Evolutionary conservation across 805 yeast genomes (phyloP).

Genomic region (Lachancea mirantina): DNA sequence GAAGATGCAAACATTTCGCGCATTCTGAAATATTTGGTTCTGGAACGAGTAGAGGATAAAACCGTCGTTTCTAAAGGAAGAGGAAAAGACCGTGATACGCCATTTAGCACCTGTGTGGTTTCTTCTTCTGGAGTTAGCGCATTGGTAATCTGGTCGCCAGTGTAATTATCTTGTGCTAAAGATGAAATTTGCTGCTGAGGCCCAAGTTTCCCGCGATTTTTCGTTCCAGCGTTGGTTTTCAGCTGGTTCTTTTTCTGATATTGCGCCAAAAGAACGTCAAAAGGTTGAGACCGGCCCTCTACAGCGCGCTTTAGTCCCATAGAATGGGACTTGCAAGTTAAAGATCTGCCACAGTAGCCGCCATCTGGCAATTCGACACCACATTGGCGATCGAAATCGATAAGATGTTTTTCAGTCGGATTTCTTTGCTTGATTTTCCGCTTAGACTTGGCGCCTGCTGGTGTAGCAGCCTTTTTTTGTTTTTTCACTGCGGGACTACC

Average conservation of each 20-base stretch:
- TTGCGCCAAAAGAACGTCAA: conserved; percentile 78
- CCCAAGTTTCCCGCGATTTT: conserved; percentile 69
- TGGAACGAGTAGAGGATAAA: conserved; percentile 58
- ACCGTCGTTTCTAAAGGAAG: conserved; percentile 76
- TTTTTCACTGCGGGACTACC: conserved; percentile 10
- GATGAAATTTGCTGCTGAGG: conserved; percentile 28
- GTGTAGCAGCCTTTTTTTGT: conserved; percentile 17
- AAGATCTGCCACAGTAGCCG: conserved; percentile 91
- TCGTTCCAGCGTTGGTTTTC: conserved; percentile 73
- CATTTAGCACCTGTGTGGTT: conserved; percentile 83
- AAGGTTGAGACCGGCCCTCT: conserved; percentile 86
- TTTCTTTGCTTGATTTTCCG: conserved; percentile 44
- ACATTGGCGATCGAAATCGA: conserved; percentile 89
- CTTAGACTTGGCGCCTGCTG: conserved; percentile 23
- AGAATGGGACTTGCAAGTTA: conserved; percentile 95
- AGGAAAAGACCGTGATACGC: conserved; percentile 73
- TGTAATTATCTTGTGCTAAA: conserved; percentile 18
- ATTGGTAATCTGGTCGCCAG: background rate
- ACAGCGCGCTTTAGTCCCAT: conserved; percentile 98
- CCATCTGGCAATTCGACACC: conserved; percentile 93
- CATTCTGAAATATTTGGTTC: conserved; percentile 74
- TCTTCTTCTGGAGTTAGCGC: conserved; percentile 85
- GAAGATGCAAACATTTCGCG: conserved; percentile 93
- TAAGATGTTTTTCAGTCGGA: conserved; percentile 61
- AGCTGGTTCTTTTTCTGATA: conserved; percentile 92